Conservation (phyloP, 2,329 filamentous ascomycete species). For the Colletotrichum navitas region DNA sequence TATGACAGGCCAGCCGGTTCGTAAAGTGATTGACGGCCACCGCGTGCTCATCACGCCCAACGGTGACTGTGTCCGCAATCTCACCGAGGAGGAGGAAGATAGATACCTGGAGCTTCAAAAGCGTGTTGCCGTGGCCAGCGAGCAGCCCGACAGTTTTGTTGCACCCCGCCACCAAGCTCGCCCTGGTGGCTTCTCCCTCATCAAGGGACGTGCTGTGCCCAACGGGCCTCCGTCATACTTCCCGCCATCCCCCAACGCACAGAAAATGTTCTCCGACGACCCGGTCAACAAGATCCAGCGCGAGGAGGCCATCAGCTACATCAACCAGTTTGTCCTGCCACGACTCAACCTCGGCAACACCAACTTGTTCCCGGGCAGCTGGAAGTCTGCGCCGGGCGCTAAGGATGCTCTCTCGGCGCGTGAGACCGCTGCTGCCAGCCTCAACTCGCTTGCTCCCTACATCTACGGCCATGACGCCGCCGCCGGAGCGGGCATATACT, state of each 20-base stretch:
- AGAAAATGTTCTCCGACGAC: constrained; percentile 59
- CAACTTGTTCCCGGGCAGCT: constrained; percentile 54
- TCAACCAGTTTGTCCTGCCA: constrained; percentile 77
- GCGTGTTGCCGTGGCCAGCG: constrained; percentile 62
- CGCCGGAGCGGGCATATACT: constrained; percentile 59
- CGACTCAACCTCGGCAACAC: constrained; percentile 66
- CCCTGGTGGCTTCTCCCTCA: constrained; percentile 70
- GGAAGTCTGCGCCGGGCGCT: constrained; percentile 50
- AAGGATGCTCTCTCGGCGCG: constrained; percentile 55
- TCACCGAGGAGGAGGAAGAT: constrained; percentile 77
- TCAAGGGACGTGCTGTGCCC: constrained; percentile 74
- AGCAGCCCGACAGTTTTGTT: constrained; percentile 68
- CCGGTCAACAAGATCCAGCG: constrained; percentile 75
- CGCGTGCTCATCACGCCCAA: constrained; percentile 81
- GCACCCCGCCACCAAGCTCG: constrained; percentile 67
- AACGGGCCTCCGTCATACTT: constrained; percentile 74
- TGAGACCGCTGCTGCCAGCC: constrained; percentile 62
- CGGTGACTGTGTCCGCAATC: constrained; percentile 80
- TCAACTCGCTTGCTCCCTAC: constrained; percentile 68
- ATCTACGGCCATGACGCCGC: constrained; percentile 64
- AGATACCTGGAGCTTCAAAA: constrained; percentile 78
- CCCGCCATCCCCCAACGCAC: constrained; percentile 61
- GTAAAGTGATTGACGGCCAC: constrained; percentile 73
- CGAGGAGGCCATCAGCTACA: constrained; percentile 75
- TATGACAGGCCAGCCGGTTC: constrained; percentile 68